Conservation (phyloP, 176 grass and related monocot species). For the Bromus sterilis region DNA sequence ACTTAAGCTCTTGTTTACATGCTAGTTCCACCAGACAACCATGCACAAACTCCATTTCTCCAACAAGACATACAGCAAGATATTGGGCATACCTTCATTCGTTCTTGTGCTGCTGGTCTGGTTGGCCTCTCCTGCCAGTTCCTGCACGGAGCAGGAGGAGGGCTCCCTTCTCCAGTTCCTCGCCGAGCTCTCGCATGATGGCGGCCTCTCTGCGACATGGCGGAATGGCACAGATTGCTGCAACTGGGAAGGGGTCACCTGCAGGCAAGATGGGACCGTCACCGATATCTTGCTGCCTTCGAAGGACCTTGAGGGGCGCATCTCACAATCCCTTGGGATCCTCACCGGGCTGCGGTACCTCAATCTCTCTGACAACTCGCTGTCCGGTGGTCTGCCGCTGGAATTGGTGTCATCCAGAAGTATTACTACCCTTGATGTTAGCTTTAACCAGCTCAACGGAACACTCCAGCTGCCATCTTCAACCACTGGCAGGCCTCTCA, state of each 20-base stretch:
- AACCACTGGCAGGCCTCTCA: background rate
- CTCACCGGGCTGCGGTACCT: conserved; percentile 1
- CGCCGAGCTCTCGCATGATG: background rate
- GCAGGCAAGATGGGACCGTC: background rate
- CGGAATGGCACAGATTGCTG: conserved; percentile 15
- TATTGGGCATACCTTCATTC: background rate
- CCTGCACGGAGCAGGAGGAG: conserved; percentile 24
- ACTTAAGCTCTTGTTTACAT: background rate
- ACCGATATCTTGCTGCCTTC: background rate
- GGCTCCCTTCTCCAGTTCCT: conserved; percentile 34
- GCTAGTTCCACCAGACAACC: background rate
- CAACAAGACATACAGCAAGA: background rate
- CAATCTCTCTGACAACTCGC: conserved; percentile 18
- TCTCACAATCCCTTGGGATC: background rate
- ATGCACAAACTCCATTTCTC: conserved; percentile 11
- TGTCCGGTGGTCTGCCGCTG: background rate
- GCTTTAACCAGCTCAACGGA: conserved; percentile 22
- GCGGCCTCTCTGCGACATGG: conserved; percentile 9
- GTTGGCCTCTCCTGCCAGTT: background rate
- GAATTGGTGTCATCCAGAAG: background rate
- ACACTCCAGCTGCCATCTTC: background rate
- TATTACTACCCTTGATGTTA: conserved; percentile 13
- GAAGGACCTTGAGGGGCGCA: background rate
- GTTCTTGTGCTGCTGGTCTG: conserved; percentile 9
- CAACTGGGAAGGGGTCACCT: conserved; percentile 37